Evolutionary conservation across 2,329 filamentous ascomycete genomes (phyloP), one percentile per base, ranked within the genome.

Genomic region (Pleoardoris graminearum): DNA sequence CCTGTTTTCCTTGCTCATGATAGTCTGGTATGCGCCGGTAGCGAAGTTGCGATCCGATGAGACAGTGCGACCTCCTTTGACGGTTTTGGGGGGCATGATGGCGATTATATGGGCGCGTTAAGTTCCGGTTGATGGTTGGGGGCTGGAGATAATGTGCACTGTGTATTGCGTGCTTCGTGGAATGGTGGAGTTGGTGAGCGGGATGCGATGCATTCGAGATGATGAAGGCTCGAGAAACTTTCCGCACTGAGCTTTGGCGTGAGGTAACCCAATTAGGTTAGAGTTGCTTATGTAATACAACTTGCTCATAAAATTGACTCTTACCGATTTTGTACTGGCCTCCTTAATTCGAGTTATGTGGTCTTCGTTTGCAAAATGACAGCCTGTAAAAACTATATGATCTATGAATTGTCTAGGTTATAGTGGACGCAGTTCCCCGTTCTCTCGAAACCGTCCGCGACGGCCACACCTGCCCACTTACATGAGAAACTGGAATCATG

Each of bases 1-100:
- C 57, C 78, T 69, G 66, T 82, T 82, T 58, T 82, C 79, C 37
- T 73, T 64, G 58, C 69, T 75, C 44, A 76, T 77, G 43, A 81
- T 59, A 33, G 69, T 71, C 51, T 72, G 66, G 55, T 77, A 65
- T 42, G 74, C 66, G 53, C 63, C 71, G 57, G 65, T 65, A 39
- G 73, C 74, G 57, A 76, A 78, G 66, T 70, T 73, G 29, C 70
- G 69, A 59, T 75, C 67, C n/a, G n/a, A n/a, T 42, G 60, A 55
- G 52, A 62, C 17, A 23, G 56, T 55, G 56, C 68, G 68, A 47
- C 63, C 61, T 54, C 63, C 64, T 39, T 56, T 54, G 49, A 66
- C 48, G 50, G 60, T 54, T 54, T 71, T 71, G 46, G 68, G 68
- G 58, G 69, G 54, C 68, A 71, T 71, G 25, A 46, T 58, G 51